These are phyloP conservation scores for Nectriaceae sp. DNA, from an alignment of 2,329 filamentous ascomycete species.

Conservation along the genomic window DNA sequence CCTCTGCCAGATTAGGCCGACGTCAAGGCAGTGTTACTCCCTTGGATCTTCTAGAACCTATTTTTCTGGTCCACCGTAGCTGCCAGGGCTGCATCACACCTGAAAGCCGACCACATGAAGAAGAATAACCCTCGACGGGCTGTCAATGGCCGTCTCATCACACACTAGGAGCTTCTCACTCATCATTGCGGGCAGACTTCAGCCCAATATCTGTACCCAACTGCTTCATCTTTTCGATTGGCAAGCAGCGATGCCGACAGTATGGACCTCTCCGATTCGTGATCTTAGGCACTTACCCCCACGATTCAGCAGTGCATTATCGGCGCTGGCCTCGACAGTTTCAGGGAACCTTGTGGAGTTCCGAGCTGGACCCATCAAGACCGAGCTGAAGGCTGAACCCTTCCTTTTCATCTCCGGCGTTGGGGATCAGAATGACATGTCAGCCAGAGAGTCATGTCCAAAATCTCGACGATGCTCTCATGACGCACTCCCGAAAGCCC, in stretches of 20 bases:
- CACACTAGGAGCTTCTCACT: constrained; percentile 20
- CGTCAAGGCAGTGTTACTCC: constrained; percentile 21
- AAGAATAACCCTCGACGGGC: constrained; percentile 11
- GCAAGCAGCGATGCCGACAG: constrained; percentile 26
- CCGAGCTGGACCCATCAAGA: constrained; percentile 7
- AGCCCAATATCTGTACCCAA: constrained; percentile 21
- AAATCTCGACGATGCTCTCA: constrained; percentile 5
- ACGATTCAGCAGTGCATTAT: constrained; percentile 15
- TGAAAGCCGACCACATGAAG: constrained; percentile 18
- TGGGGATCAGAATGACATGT: constrained; percentile 10
- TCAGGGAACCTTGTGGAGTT: constrained; percentile 2
- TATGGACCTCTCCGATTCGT: constrained; percentile 26
- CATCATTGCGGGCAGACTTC: constrained; percentile 18
- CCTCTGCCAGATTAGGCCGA: constrained; percentile 22
- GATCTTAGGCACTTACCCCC: constrained; percentile 21
- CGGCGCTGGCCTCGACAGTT: neutral
- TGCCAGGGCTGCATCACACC: constrained; percentile 23
- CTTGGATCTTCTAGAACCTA: constrained; percentile 23
- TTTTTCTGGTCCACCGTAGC: constrained; percentile 17
- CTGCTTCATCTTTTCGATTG: constrained; percentile 23
- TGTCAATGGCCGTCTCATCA: constrained; percentile 23
- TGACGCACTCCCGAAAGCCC: constrained; percentile 19
- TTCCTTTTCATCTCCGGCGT: constrained; percentile 4
- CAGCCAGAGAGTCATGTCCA: constrained; percentile 2
- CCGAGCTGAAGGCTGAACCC: neutral